Percentiles rank a stretch among this genome's conserved stretches.
Evolutionary conservation across 164 flowering plant genomes (phyloP).

Genomic region (Liquidambar formosana): DNA sequence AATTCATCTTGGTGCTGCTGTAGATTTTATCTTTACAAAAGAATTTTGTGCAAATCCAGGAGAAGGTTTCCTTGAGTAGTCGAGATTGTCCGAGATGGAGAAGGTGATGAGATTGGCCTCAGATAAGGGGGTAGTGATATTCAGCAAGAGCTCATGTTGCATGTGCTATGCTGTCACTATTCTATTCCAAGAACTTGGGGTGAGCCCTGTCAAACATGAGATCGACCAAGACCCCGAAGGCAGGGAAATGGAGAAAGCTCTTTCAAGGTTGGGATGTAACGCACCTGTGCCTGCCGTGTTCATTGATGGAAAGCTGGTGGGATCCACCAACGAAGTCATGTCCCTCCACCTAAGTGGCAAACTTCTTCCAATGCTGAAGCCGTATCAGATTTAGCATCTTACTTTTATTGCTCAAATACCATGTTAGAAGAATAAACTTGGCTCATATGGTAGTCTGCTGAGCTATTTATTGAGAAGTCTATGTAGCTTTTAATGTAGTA

Average conservation of each 20-base stretch:
- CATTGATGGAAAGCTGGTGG: conserved; percentile 62
- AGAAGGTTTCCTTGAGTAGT: not conserved
- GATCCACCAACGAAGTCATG: conserved; percentile 76
- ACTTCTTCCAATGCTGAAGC: conserved; percentile 46
- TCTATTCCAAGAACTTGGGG: conserved; percentile 63
- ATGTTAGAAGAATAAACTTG: conserved; percentile 23
- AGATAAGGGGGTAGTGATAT: conserved; percentile 70
- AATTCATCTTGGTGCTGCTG: too few species aligned
- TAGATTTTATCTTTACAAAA: too few species aligned
- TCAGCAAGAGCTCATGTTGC: conserved; percentile 85
- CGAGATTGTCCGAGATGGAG: conserved; percentile 37
- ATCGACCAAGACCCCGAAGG: conserved; percentile 67
- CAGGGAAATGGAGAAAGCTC: conserved; percentile 72
- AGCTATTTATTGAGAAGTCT: conserved; percentile 7
- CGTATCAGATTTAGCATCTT: conserved; percentile 31
- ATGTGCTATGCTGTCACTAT: conserved; percentile 70
- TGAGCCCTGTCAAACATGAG: conserved; percentile 45
- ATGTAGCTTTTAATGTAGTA: conserved; percentile 9
- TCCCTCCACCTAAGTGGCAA: conserved; percentile 68
- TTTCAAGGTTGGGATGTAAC: conserved; percentile 57
- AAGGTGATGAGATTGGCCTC: conserved; percentile 51
- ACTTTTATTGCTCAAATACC: conserved; percentile 2
- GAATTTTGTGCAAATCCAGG: not conserved
- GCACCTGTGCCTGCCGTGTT: conserved; percentile 70
- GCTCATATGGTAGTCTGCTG: conserved; percentile 16